These are phyloP conservation scores for Biscogniauxia mediterranea DNA, from an alignment of 2,329 filamentous ascomycete genomes.

Conservation along the genomic window DNA sequence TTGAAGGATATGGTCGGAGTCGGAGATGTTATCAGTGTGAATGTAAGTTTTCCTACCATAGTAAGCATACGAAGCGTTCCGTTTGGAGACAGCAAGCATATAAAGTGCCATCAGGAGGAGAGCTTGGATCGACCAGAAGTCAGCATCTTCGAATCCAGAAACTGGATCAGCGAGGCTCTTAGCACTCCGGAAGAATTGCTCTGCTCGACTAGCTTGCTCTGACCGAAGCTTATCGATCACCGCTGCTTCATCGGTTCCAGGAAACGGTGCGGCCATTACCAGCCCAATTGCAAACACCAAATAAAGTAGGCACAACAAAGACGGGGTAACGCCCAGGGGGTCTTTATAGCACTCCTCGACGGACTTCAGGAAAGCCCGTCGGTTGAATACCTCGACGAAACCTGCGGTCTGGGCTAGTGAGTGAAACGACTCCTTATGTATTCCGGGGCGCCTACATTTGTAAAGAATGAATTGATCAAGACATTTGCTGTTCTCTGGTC, in stretches of 20 bases:
- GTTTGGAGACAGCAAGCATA: slow-evolving; percentile 58
- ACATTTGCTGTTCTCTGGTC: slow-evolving; percentile 53
- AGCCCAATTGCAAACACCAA: slow-evolving; percentile 63
- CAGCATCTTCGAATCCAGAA: slow-evolving; percentile 56
- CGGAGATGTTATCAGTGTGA: neutral
- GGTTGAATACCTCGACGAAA: slow-evolving; percentile 59
- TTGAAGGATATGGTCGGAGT: neutral
- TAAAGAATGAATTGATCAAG: slow-evolving; percentile 59
- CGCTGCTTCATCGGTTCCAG: slow-evolving; percentile 46
- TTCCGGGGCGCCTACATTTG: slow-evolving; percentile 46
- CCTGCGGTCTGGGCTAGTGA: slow-evolving; percentile 51
- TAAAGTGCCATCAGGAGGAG: slow-evolving; percentile 63
- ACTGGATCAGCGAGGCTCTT: slow-evolving; percentile 47
- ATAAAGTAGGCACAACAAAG: slow-evolving; percentile 58
- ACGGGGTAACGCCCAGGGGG: slow-evolving; percentile 47
- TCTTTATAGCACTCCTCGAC: slow-evolving; percentile 55
- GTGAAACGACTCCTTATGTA: slow-evolving; percentile 4
- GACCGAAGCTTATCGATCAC: slow-evolving; percentile 51
- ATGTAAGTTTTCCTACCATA: slow-evolving; percentile 44
- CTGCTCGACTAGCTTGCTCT: slow-evolving; percentile 52
- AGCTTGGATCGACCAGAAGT: slow-evolving; percentile 65
- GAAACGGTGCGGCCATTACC: slow-evolving; percentile 52
- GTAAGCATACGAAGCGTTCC: slow-evolving; percentile 62
- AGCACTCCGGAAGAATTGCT: slow-evolving; percentile 61
- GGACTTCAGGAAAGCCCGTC: slow-evolving; percentile 44